Evolutionary conservation across 805 yeast genomes (phyloP).

Genomic region (Sporopachydermia lactativora): DNA sequence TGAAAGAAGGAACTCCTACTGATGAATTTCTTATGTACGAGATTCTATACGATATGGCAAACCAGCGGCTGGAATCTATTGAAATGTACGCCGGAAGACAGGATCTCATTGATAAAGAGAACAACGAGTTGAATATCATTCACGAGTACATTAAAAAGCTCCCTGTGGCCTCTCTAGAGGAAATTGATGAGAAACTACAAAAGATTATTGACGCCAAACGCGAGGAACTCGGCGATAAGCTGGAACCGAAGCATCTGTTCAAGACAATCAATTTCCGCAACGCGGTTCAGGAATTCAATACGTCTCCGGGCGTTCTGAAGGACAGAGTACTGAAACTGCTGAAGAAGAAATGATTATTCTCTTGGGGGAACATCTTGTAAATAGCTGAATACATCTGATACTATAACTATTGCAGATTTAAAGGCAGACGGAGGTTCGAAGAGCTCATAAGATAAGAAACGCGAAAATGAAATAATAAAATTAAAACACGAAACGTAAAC

Average conservation of each 20-base stretch:
- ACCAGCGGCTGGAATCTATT: conserved; percentile 36
- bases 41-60: conserved; percentile 27
- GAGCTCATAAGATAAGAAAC: too few species aligned
- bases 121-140: conserved; percentile 29
- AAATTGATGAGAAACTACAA: conserved; percentile 22
- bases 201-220: conserved; percentile 10
- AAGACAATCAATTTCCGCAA: neutral
- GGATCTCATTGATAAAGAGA: conserved; percentile 42
- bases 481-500: too few species aligned
- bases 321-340: neutral
- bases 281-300: neutral
- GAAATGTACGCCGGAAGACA: conserved; percentile 31
- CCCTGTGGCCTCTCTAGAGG: conserved; percentile 35
- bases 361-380: neutral
- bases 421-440: too few species aligned
- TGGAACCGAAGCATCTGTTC: conserved; percentile 2
- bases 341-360: neutral
- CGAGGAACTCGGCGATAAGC: conserved; percentile 8
- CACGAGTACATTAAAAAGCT: conserved; percentile 24
- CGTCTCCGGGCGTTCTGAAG: neutral
- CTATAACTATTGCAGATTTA: too few species aligned
- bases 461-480: too few species aligned
- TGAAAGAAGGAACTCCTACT: neutral
- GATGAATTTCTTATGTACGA: neutral
- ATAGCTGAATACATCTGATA: neutral